These are phyloP conservation scores for Eragrostis nindensis DNA, from an alignment of 176 grass and related monocot genomes.

Conservation along the genomic window DNA sequence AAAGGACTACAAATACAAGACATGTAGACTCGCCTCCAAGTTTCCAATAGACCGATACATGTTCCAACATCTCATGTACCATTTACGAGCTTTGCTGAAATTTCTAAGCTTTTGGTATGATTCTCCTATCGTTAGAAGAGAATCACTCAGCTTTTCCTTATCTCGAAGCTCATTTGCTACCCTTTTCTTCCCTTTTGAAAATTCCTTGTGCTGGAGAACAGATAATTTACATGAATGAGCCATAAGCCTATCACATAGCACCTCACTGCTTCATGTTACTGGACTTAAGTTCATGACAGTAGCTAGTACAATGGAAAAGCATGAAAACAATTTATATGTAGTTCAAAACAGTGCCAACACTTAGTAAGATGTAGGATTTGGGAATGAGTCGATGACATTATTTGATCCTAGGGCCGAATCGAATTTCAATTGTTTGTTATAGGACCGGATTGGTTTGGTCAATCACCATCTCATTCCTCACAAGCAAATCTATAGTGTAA, in stretches of 20 bases:
- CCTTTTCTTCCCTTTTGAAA: constrained; percentile 85
- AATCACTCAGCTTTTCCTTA: constrained; percentile 83
- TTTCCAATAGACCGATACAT: constrained; percentile 72
- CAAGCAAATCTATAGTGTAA: background rate
- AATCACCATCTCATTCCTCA: background rate
- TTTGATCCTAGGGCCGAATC: background rate
- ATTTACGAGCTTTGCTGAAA: constrained; percentile 85
- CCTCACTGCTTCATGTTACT: constrained; percentile 15
- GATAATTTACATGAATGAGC: constrained; percentile 37
- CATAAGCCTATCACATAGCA: constrained; percentile 17
- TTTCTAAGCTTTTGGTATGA: constrained; percentile 90
- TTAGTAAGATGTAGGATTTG: background rate
- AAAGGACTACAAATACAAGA: constrained; percentile 29
- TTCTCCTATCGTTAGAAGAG: constrained; percentile 72
- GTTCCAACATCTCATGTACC: constrained; percentile 90
- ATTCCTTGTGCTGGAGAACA: constrained; percentile 76
- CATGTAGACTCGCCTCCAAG: constrained; percentile 64
- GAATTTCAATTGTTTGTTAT: background rate
- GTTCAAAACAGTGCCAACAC: constrained; percentile 12
- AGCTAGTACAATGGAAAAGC: constrained; percentile 20
- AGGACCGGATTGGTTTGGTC: background rate
- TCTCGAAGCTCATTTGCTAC: constrained; percentile 66
- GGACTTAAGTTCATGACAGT: background rate
- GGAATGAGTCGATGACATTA: background rate
- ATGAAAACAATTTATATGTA: background rate